phyloP scores from a whole-genome alignment of 768 basidiomycete genomes.

The Boletus rufocinnamomeus region DNA sequence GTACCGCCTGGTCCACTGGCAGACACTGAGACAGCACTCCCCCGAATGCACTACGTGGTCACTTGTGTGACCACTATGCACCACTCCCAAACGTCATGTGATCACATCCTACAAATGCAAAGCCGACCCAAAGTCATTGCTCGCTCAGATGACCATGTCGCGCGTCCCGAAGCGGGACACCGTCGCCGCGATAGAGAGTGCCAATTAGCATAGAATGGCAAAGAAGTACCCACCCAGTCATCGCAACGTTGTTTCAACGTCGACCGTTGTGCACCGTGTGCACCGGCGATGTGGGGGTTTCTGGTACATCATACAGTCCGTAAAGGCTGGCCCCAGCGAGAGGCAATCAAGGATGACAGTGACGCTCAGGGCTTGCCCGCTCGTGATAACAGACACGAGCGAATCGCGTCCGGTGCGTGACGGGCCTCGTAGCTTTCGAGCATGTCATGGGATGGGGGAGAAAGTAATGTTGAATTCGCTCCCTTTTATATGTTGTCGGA shows the following conservation, averaged over 20 bases:
- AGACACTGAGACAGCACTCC: too few relatives aligned
- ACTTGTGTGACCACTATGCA: background rate
- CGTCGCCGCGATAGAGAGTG: slow-evolving; percentile 13
- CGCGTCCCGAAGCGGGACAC: slow-evolving; percentile 6
- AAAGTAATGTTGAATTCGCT: background rate
- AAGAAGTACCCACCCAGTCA: slow-evolving; percentile 14
- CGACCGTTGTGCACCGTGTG: background rate
- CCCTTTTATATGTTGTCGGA: background rate
- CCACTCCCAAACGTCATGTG: background rate
- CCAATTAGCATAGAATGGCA: background rate
- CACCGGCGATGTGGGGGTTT: slow-evolving; percentile 7
- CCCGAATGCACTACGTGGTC: too few relatives aligned
- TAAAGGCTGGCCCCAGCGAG: slow-evolving; percentile 22
- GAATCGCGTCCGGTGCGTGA: slow-evolving; percentile 15
- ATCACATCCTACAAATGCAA: background rate
- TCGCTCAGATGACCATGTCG: background rate
- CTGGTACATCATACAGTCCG: slow-evolving; percentile 20
- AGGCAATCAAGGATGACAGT: slow-evolving; percentile 21
- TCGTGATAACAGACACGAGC: slow-evolving; percentile 21
- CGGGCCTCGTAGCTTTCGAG: slow-evolving; percentile 22
- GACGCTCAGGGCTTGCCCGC: slow-evolving; percentile 30
- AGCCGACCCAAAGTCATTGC: background rate
- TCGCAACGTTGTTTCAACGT: slow-evolving; percentile 19
- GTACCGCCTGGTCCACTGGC: too few relatives aligned
- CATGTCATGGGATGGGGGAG: slow-evolving; percentile 11